These are phyloP conservation scores for Amesomyces nigricolor DNA, from an alignment of 2,329 filamentous ascomycete genomes.

Conservation along the genomic window DNA sequence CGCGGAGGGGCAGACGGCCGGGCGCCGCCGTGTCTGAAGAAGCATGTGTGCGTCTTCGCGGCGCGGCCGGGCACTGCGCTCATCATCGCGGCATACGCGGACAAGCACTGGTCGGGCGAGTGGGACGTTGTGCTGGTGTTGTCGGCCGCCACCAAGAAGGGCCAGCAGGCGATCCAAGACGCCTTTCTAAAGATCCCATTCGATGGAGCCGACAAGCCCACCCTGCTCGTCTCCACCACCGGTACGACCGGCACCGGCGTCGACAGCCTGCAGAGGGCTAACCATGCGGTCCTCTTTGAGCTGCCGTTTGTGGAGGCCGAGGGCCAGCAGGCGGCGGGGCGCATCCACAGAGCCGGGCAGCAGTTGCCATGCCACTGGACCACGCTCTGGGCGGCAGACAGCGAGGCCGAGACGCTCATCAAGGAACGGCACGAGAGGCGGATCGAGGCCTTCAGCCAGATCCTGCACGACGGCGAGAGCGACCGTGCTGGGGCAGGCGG, in stretches of 20 bases:
- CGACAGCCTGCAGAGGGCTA: conserved; percentile 14
- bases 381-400: conserved; percentile 4
- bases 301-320: conserved; percentile 16
- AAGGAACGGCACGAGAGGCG: conserved; percentile 5
- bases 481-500: too few species aligned
- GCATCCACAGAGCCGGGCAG: conserved; percentile 12
- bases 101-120: conserved; percentile 9
- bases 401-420: conserved; percentile 4
- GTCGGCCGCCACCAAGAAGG: neutral
- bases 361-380: conserved; percentile 13
- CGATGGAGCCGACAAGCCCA: conserved; percentile 5
- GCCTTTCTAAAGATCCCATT: conserved; percentile 9
- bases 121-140: conserved; percentile 9
- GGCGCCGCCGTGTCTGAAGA: conserved; percentile 7
- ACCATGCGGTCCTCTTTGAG: conserved; percentile 14
- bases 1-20: neutral
- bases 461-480: neutral
- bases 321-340: conserved; percentile 10
- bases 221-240: conserved; percentile 6
- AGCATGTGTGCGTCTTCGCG: conserved; percentile 11
- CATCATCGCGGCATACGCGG: conserved; percentile 13
- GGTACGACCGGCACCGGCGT: conserved; percentile 9
- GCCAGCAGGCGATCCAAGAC: conserved; percentile 1
- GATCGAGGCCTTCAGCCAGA: neutral
- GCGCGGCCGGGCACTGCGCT: conserved; percentile 12